These are phyloP conservation scores for Annulohypoxylon nitens DNA, from an alignment of 495 filamentous ascomycete genomes.

Conservation along the genomic window DNA sequence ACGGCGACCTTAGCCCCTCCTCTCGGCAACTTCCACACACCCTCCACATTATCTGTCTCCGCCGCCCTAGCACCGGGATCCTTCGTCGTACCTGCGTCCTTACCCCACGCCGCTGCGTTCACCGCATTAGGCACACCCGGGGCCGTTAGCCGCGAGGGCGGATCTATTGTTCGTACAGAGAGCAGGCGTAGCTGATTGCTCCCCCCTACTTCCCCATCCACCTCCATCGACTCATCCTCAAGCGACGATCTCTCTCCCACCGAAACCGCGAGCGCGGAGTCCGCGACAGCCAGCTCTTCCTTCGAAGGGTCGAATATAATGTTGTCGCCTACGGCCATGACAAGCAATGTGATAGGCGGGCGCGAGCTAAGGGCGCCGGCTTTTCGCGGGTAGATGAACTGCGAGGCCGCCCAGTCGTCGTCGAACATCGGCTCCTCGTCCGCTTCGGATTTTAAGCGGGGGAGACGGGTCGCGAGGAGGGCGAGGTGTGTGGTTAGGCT, in stretches of 20 bases:
- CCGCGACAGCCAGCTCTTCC: slow-evolving; percentile 93
- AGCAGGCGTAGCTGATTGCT: slow-evolving; percentile 58
- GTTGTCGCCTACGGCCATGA: slow-evolving; percentile 86
- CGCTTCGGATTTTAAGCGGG: slow-evolving; percentile 81
- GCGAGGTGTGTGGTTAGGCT: slow-evolving; percentile 95
- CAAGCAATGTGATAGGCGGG: slow-evolving; percentile 89
- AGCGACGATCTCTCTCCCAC: slow-evolving; percentile 58
- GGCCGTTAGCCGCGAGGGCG: slow-evolving; percentile 67
- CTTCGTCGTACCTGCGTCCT: slow-evolving; percentile 58
- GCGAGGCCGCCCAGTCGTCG: slow-evolving; percentile 93
- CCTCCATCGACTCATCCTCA: slow-evolving; percentile 38
- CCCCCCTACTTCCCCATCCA: slow-evolving; percentile 45
- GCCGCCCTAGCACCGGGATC: slow-evolving; percentile 57
- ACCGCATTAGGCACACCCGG: slow-evolving; percentile 76
- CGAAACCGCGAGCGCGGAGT: slow-evolving; percentile 85
- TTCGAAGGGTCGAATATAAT: slow-evolving; percentile 93
- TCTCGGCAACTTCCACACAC: slow-evolving; percentile 82
- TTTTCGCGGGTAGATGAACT: slow-evolving; percentile 77
- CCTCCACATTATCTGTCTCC: slow-evolving; percentile 70
- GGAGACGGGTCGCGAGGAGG: slow-evolving; percentile 88
- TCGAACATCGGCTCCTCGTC: slow-evolving; percentile 98
- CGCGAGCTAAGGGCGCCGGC: slow-evolving; percentile 48
- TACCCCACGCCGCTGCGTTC: slow-evolving; percentile 71
- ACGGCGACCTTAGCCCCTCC: slow-evolving; percentile 79
- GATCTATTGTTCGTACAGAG: slow-evolving; percentile 79